phyloP scores from a whole-genome alignment of 352 stramenopile species.

The Phytophthora uliginosa region DNA sequence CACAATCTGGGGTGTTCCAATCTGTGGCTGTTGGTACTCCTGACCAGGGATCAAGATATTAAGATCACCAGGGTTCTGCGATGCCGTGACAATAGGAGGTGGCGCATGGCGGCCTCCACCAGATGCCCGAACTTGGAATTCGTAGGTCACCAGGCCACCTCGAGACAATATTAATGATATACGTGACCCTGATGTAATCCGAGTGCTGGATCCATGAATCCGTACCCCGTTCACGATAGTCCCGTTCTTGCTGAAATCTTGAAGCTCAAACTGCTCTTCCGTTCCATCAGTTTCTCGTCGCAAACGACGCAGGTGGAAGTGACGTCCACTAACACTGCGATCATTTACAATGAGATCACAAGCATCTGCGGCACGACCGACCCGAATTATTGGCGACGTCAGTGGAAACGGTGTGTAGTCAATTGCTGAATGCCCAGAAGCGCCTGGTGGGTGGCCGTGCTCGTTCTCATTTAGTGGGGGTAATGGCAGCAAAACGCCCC shows the following conservation, averaged over 20 bases:
- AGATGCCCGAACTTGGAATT: constrained; percentile 77
- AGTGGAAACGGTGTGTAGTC: constrained; percentile 75
- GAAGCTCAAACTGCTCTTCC: constrained; percentile 83
- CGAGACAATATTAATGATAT: constrained; percentile 90
- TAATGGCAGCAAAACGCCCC: constrained; percentile 79
- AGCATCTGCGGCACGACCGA: constrained; percentile 83
- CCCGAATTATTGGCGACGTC: constrained; percentile 75
- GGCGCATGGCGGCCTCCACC: constrained; percentile 35
- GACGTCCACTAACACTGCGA: constrained; percentile 85
- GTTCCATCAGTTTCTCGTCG: constrained; percentile 56
- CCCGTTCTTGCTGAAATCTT: constrained; percentile 93
- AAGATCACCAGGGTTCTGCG: constrained; percentile 51
- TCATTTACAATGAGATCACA: constrained; percentile 92
- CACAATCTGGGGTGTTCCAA: constrained; percentile 34
- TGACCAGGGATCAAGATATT: constrained; percentile 65
- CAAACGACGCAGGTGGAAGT: constrained; percentile 85
- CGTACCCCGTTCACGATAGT: constrained; percentile 92
- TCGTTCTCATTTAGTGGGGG: constrained; percentile 82
- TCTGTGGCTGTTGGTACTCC: constrained; percentile 79
- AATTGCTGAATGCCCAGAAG: constrained; percentile 34
- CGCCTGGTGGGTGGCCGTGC: constrained; percentile 26
- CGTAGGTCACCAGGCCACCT: constrained; percentile 87
- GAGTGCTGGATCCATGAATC: constrained; percentile 83
- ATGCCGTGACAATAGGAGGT: constrained; percentile 61
- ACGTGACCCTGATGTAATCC: constrained; percentile 72